phyloP scores from a whole-genome alignment of 371 early-diverging fungal species.

The Nematocida homosporus region DNA sequence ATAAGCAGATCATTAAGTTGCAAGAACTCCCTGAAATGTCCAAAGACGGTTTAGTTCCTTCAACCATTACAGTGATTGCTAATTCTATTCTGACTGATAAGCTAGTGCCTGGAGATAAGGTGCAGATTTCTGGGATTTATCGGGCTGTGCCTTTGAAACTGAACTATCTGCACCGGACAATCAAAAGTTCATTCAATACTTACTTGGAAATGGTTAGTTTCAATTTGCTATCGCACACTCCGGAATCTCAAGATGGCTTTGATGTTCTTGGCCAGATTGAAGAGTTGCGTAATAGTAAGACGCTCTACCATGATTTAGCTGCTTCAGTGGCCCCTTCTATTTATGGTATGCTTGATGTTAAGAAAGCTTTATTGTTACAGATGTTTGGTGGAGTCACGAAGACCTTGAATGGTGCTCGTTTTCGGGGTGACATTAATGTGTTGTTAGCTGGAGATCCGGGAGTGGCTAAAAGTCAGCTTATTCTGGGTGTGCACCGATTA shows the following conservation, averaged over 20 bases:
- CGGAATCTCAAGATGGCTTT: constrained; percentile 68
- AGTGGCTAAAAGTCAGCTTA: constrained; percentile 67
- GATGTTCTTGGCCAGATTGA: constrained; percentile 71
- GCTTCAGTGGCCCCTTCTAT: constrained; percentile 82
- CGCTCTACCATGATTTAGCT: constrained; percentile 61
- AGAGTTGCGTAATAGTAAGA: constrained; percentile 41
- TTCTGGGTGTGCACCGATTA: constrained; percentile 76
- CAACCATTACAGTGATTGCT: constrained; percentile 81
- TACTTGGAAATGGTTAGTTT: constrained; percentile 81
- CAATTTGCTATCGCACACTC: constrained; percentile 72
- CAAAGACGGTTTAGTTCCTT: constrained; percentile 96
- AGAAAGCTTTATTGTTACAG: constrained; percentile 90
- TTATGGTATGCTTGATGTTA: constrained; percentile 89
- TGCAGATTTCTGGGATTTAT: constrained; percentile 90
- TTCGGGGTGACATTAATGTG: constrained; percentile 68
- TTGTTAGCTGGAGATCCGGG: constrained; percentile 69
- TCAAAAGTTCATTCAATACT: constrained; percentile 86
- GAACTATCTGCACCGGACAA: constrained; percentile 80
- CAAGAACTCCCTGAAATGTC: constrained; percentile 96
- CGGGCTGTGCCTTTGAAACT: constrained; percentile 86
- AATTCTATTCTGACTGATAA: constrained; percentile 91
- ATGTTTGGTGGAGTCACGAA: constrained; percentile 83
- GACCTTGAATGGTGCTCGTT: constrained; percentile 56
- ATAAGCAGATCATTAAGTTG: constrained; percentile 88
- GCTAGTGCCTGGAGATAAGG: constrained; percentile 87